Evolutionary conservation across 176 grass and related monocot species (phyloP).

Genomic region (Paspalum notatum): DNA sequence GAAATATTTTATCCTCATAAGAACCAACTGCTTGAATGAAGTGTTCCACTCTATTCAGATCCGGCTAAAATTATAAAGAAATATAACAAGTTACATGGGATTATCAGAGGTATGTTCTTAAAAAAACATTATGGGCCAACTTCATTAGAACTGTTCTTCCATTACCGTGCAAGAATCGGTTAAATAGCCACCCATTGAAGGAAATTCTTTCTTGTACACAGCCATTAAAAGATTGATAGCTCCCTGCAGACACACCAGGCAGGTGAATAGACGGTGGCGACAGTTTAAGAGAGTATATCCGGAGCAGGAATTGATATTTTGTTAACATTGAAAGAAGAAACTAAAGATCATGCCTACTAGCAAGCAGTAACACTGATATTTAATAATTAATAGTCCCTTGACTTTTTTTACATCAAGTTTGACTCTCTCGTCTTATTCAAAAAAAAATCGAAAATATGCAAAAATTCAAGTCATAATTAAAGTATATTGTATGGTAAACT

Average conservation of each 20-base stretch:
- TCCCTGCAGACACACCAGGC: conserved; percentile 54
- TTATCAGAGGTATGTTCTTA: background rate
- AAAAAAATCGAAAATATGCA: too few species aligned
- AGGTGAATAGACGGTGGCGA: background rate
- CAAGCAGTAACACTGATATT: conserved; percentile 16
- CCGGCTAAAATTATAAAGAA: conserved; percentile 59
- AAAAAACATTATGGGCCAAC: conserved; percentile 3
- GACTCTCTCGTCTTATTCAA: too few species aligned
- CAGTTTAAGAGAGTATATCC: conserved; percentile 8
- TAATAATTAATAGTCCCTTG: background rate
- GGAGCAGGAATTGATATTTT: background rate
- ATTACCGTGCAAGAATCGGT: conserved; percentile 84
- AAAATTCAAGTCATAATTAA: too few species aligned
- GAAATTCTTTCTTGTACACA: conserved; percentile 93
- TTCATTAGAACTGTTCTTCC: conserved; percentile 16
- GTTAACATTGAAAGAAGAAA: conserved; percentile 15
- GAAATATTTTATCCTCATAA: conserved; percentile 89
- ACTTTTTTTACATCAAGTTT: too few species aligned
- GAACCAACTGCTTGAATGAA: conserved; percentile 95
- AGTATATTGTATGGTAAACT: too few species aligned
- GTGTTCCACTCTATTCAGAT: conserved; percentile 82
- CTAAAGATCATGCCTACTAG: conserved; percentile 2
- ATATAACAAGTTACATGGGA: conserved; percentile 13
- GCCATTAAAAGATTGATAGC: conserved; percentile 97
- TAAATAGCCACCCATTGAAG: conserved; percentile 82